Evolutionary conservation across 331 rosid species (phyloP), one percentile per base, ranked within the genome.

Genomic region (Quercus lobata): DNA sequence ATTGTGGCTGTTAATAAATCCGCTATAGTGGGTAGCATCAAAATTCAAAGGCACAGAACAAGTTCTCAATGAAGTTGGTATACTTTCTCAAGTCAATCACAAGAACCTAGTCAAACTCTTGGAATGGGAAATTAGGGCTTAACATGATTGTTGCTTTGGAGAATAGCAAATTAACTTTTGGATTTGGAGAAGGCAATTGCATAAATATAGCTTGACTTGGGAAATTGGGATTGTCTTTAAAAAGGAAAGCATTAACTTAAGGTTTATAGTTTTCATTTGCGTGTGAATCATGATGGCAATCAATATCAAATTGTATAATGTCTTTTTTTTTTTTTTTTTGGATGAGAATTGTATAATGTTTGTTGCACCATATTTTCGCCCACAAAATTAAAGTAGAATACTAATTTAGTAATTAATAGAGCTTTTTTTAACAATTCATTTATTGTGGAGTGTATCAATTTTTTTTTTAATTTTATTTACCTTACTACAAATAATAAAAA

Each of bases 51-150:
- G 99, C 91, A 93, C 90, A 0, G 84, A 96, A 79, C 99, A 96
- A 77, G 89, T 93, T 57, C 90, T 96, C 57, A 96, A 93, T 75
- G 99, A 96, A 83, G 94, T 93, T 73, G 91, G 93, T 79, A 93
- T 96, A 75, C 97, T 96, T 2, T 93, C 99, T 75, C 97, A 93
- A 86, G 98, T 96, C 72, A 91, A 93, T 76, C 99, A 96, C 87
- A 93, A 87, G 86, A 88, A 88, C 88, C 88, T 96, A 5, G 99
- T 96, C 14, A 90, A 81, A 73, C 94, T 96, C 87, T 80, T 96
- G 25, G 99, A n/a, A n/a, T n/a, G n/a, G n/a, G n/a, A n/a, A 19
- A 57, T 73, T 73, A 49, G 72, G 60, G 69, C 82, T 63, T 63
- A 70, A 76, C 56, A 62, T 79, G 75, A 61, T 44, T 74, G 75